These are phyloP conservation scores for Metschnikowia baotianmanensis DNA, from an alignment of 805 yeast species.

Conservation along the genomic window DNA sequence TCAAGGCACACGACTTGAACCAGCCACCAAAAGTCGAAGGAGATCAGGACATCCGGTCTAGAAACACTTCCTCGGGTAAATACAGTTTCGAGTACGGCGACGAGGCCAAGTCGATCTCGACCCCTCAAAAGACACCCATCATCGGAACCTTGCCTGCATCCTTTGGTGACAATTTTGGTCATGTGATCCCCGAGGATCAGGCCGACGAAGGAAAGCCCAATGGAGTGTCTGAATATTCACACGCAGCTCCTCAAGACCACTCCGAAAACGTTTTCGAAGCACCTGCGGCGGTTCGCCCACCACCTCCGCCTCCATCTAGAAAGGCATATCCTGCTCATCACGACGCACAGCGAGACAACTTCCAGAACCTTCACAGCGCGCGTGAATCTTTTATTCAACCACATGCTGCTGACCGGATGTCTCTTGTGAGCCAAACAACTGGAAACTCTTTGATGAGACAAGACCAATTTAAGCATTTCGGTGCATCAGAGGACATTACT, in stretches of 20 bases:
- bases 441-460: constrained; percentile 46
- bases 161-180: background rate
- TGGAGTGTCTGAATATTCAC: background rate
- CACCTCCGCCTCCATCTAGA: constrained; percentile 61
- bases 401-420: constrained; percentile 14
- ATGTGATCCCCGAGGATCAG: constrained; percentile 1
- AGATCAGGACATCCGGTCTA: constrained; percentile 15
- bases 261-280: background rate
- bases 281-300: constrained; percentile 26
- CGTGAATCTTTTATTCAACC: constrained; percentile 29
- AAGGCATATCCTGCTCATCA: constrained; percentile 29
- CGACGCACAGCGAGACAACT: constrained; percentile 23
- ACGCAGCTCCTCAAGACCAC: background rate
- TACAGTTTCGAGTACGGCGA: constrained; percentile 44
- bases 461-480: constrained; percentile 41
- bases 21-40: constrained; percentile 19
- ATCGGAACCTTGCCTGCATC: constrained; percentile 4
- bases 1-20: constrained; percentile 33
- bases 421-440: constrained; percentile 37
- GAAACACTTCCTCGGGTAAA: constrained; percentile 21
- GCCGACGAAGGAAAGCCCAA: background rate
- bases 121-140: constrained; percentile 24
- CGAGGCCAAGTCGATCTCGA: constrained; percentile 30
- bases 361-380: constrained; percentile 44
- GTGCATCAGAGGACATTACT: constrained; percentile 12